A percentile compares a stretch with the other conserved stretches of the same genome.
Evolutionary conservation across 2,329 filamentous ascomycete genomes (phyloP).

Genomic region (Plenodomus tracheiphilus): DNA sequence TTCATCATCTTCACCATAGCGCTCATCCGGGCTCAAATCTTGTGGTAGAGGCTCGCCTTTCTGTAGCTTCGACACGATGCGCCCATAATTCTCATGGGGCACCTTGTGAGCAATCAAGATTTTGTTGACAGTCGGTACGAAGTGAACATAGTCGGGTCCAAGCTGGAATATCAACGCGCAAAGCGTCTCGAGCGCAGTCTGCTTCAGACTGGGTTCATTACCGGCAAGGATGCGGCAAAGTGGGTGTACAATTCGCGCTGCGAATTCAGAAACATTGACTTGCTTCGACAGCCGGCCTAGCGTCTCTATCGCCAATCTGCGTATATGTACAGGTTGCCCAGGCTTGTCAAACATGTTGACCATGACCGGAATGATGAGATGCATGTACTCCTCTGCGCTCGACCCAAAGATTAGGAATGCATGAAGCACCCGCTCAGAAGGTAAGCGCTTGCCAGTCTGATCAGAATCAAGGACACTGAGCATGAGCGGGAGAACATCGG

Average conservation of each 20-base stretch:
- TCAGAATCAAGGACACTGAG: constrained; percentile 91
- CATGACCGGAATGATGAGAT: constrained; percentile 94
- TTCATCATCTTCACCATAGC: constrained; percentile 76
- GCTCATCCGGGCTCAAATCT: constrained; percentile 84
- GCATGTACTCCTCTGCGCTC: constrained; percentile 98
- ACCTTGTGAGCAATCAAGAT: constrained; percentile 76
- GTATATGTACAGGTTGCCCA: constrained; percentile 75
- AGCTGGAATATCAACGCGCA: constrained; percentile 96
- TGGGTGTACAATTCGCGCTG: constrained; percentile 94
- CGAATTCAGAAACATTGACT: constrained; percentile 96
- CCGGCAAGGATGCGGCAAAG: constrained; percentile 79
- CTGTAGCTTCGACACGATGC: constrained; percentile 88
- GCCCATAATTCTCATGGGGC: constrained; percentile 86
- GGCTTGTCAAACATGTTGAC: constrained; percentile 92
- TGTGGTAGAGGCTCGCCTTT: constrained; percentile 95
- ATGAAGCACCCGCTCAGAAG: constrained; percentile 89
- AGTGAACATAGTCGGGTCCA: constrained; percentile 92
- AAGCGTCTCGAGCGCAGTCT: constrained; percentile 87
- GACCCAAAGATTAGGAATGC: constrained; percentile 95
- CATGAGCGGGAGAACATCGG: constrained; percentile 87
- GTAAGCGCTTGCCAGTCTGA: constrained; percentile 70
- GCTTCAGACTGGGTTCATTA: constrained; percentile 72
- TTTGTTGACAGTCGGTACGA: constrained; percentile 91
- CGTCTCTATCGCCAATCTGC: constrained; percentile 90
- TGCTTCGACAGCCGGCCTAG: constrained; percentile 92